These are phyloP conservation scores for Lachancea waltii DNA, from an alignment of 805 yeast genomes.

Conservation along the genomic window DNA sequence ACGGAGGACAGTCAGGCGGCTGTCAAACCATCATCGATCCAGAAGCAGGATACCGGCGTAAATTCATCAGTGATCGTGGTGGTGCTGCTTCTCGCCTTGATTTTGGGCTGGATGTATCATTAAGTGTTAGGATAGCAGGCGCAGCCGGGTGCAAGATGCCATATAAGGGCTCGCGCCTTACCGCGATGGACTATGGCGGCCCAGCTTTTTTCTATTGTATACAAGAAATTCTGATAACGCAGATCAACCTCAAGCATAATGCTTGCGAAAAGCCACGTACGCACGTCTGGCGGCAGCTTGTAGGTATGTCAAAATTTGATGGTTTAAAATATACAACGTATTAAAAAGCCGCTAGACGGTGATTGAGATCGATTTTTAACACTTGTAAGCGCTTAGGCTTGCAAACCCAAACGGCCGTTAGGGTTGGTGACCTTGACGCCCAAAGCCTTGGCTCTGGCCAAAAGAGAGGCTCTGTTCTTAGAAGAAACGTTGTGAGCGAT, in stretches of 20 bases:
- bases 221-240: background rate
- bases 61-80: slow-evolving; percentile 45
- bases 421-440: slow-evolving; percentile 99
- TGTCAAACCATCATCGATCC: too few species aligned
- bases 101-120: slow-evolving; percentile 68
- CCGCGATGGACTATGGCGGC: background rate
- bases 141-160: too few species aligned
- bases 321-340: slow-evolving; percentile 11
- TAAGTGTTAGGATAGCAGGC: slow-evolving; percentile 24
- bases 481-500: slow-evolving; percentile 98
- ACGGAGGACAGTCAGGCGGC: slow-evolving; percentile 21
- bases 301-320: slow-evolving; percentile 5
- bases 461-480: slow-evolving; percentile 93
- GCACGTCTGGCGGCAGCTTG: too few species aligned
- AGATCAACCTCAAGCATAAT: too few species aligned
- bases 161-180: background rate
- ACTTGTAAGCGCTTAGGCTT: slow-evolving; percentile 58
- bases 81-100: slow-evolving; percentile 49
- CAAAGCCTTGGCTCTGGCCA: slow-evolving; percentile 95
- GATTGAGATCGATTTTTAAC: slow-evolving; percentile 4
- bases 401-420: slow-evolving; percentile 95
- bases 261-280: too few species aligned
- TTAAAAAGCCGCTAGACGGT: slow-evolving; percentile 6
- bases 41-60: slow-evolving; percentile 41
- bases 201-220: background rate